phyloP scores from a whole-genome alignment of 2,329 filamentous ascomycete species.

The Chrysoporthe cubensis region DNA sequence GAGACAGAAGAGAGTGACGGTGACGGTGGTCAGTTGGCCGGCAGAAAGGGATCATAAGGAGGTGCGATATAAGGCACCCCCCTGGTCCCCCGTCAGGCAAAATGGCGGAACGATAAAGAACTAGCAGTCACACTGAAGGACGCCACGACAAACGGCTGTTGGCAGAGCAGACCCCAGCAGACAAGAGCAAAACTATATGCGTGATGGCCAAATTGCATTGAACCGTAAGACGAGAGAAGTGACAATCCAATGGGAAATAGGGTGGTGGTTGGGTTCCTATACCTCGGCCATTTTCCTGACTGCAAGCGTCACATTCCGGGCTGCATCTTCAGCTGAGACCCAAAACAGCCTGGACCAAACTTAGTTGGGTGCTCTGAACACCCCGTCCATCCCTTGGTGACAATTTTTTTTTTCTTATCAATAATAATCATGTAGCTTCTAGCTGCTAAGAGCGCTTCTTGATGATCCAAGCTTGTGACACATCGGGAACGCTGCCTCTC shows the following conservation, averaged over 20 bases:
- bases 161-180: no score
- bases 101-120: background rate
- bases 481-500: background rate
- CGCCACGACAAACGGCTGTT: background rate
- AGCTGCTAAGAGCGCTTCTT: no score
- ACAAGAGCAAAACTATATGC: background rate
- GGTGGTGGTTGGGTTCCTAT: no score
- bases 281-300: background rate
- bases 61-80: background rate
- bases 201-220: background rate
- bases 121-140: background rate
- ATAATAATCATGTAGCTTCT: background rate
- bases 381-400: background rate
- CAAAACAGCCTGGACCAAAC: slow-evolving; percentile 5
- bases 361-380: background rate
- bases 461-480: background rate
- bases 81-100: background rate
- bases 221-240: background rate
- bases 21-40: background rate
- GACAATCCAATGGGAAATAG: background rate
- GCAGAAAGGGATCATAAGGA: background rate
- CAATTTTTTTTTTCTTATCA: background rate
- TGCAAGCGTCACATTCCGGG: slow-evolving; percentile 6
- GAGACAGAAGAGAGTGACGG: background rate
- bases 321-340: slow-evolving; percentile 15